phyloP scores from a whole-genome alignment of 306 rosid genomes.

The Vigna nakashimae region DNA sequence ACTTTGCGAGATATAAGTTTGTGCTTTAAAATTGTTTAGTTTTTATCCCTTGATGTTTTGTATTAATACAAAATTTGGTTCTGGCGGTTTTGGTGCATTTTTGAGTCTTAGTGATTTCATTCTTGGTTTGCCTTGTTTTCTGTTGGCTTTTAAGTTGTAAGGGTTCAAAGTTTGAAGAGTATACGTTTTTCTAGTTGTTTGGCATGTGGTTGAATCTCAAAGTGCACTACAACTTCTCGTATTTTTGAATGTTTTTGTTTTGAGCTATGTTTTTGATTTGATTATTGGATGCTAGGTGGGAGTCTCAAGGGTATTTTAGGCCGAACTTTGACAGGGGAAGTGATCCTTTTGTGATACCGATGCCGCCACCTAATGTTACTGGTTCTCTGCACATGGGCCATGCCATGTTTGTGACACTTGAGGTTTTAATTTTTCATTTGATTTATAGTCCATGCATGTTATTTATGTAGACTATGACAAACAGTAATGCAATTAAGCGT shows the following conservation, averaged over 20 bases:
- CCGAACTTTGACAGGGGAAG: slow-evolving; percentile 76
- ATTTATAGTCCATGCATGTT: slow-evolving; percentile 20
- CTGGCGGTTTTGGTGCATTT: background rate
- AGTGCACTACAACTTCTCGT: background rate
- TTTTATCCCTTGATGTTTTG: background rate
- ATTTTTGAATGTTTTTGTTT: background rate
- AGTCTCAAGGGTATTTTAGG: slow-evolving; percentile 90
- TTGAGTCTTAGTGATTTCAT: background rate
- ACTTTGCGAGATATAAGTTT: background rate
- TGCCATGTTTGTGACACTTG: slow-evolving; percentile 98
- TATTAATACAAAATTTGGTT: background rate
- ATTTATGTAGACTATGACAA: background rate
- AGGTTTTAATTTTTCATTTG: slow-evolving; percentile 55
- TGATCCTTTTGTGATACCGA: slow-evolving; percentile 85
- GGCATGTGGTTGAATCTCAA: slow-evolving; percentile 13
- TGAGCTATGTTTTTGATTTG: slow-evolving; percentile 32
- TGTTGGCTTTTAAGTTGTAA: background rate
- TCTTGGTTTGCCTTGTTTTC: background rate
- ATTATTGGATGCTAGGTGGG: slow-evolving; percentile 82
- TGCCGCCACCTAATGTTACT: slow-evolving; percentile 99
- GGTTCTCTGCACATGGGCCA: slow-evolving; percentile 99
- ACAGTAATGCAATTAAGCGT: slow-evolving; percentile 9
- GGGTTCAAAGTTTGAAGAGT: background rate
- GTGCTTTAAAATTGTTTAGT: background rate
- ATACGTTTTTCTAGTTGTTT: background rate